A percentile compares a stretch with the other conserved stretches of the same genome.
Conservation (phyloP, 148 eudicot species). For the Chenopodium quinoa region DNA sequence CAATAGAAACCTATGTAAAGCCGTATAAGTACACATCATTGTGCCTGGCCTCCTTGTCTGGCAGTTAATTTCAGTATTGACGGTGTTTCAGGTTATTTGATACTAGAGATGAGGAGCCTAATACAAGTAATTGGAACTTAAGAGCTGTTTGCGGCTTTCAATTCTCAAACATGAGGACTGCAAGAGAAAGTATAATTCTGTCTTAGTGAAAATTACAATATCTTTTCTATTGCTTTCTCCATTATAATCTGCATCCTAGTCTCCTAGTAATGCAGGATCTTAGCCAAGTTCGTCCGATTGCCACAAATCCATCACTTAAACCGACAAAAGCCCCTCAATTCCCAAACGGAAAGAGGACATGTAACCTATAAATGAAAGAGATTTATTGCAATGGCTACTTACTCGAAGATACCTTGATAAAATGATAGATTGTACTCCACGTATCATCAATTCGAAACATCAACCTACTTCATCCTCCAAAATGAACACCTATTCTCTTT, state of each 20-base stretch:
- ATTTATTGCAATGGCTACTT: too few relatives aligned
- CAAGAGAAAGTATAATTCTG: neutral
- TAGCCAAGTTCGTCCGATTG: neutral
- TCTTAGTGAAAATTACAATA: neutral
- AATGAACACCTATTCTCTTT: too few relatives aligned
- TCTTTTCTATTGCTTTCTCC: neutral
- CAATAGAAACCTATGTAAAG: too few relatives aligned
- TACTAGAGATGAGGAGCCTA: neutral
- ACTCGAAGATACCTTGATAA: too few relatives aligned
- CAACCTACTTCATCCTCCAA: too few relatives aligned
- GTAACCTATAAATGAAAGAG: too few relatives aligned
- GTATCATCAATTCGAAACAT: too few relatives aligned
- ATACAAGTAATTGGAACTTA: neutral
- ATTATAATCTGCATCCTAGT: neutral
- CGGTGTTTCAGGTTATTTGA: neutral
- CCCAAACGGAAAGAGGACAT: too few relatives aligned
- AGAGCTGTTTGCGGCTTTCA: neutral
- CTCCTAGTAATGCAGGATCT: neutral
- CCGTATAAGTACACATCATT: neutral
- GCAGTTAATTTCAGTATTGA: too few relatives aligned
- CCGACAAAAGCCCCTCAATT: too few relatives aligned
- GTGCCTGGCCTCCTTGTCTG: neutral
- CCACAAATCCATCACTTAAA: neutral
- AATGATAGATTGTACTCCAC: too few relatives aligned
- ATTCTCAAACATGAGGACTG: neutral